phyloP scores from a whole-genome alignment of 1,284 basidiomycete genomes.

The Sporisorium scitamineum region DNA sequence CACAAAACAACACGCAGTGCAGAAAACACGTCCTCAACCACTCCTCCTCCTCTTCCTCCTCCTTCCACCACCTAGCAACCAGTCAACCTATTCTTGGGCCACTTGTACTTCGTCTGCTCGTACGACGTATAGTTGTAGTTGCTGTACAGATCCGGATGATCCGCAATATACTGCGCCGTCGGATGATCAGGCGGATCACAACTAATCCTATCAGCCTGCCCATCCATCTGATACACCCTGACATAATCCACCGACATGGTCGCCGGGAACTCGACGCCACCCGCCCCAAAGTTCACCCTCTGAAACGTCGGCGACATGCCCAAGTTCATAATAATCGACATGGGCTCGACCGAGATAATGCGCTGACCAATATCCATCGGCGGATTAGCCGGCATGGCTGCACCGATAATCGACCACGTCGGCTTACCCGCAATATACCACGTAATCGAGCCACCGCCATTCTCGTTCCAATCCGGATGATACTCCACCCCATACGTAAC shows the following conservation, averaged over 20 bases:
- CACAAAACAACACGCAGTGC: no score
- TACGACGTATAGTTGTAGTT: slow-evolving; percentile 65
- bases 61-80: slow-evolving; percentile 30
- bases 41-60: no score
- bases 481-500: slow-evolving; percentile 67
- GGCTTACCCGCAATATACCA: slow-evolving; percentile 65
- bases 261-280: slow-evolving; percentile 54
- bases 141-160: slow-evolving; percentile 62
- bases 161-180: slow-evolving; percentile 63
- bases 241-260: slow-evolving; percentile 61
- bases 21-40: no score
- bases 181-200: slow-evolving; percentile 66
- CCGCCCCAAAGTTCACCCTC: slow-evolving; percentile 51
- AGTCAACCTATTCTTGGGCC: slow-evolving; percentile 63
- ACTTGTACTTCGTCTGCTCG: slow-evolving; percentile 23
- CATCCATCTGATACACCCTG: slow-evolving; percentile 61
- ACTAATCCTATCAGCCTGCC: slow-evolving; percentile 38
- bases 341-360: slow-evolving; percentile 64
- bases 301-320: slow-evolving; percentile 66
- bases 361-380: slow-evolving; percentile 57
- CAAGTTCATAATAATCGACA: slow-evolving; percentile 65
- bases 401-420: slow-evolving; percentile 59
- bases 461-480: slow-evolving; percentile 61
- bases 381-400: slow-evolving; percentile 37
- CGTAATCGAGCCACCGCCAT: slow-evolving; percentile 58